These are phyloP conservation scores for Aureobasidium uvarum DNA, from an alignment of 2,329 filamentous ascomycete species.

Conservation along the genomic window DNA sequence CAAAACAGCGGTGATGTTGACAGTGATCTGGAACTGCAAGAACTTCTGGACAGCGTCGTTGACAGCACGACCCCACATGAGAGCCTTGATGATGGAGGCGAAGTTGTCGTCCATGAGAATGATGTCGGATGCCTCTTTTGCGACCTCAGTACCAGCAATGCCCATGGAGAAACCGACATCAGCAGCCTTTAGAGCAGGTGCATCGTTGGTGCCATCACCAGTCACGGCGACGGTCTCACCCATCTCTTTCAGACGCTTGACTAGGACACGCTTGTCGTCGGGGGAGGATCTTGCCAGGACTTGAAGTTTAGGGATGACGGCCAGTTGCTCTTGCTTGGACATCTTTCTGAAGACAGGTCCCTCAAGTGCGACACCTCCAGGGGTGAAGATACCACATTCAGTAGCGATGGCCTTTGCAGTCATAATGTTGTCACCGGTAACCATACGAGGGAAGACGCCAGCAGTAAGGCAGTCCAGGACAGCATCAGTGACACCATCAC, in stretches of 20 bases:
- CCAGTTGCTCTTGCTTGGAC: conserved; percentile 48
- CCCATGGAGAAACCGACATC: conserved; percentile 69
- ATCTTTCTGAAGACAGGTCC: conserved; percentile 48
- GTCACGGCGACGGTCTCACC: conserved; percentile 67
- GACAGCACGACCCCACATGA: conserved; percentile 61
- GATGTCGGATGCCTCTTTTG: conserved; percentile 61
- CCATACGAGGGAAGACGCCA: conserved; percentile 71
- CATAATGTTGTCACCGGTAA: conserved; percentile 69
- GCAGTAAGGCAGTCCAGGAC: conserved; percentile 66
- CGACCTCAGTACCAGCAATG: conserved; percentile 63
- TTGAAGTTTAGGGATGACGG: conserved; percentile 61
- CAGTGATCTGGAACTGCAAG: conserved; percentile 71
- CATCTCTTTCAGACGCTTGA: conserved; percentile 62
- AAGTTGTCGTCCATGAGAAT: conserved; percentile 64
- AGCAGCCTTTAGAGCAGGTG: conserved; percentile 63
- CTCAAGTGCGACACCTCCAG: conserved; percentile 46
- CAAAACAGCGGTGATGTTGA: conserved; percentile 87
- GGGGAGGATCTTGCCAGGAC: conserved; percentile 68
- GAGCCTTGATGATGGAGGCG: conserved; percentile 60
- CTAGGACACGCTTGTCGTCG: conserved; percentile 66
- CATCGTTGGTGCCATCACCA: conserved; percentile 66
- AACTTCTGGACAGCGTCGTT: conserved; percentile 57
- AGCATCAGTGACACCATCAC: conserved; percentile 65
- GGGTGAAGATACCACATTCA: conserved; percentile 65
- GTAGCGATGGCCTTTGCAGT: conserved; percentile 71